Conservation (phyloP, 108 stramenopile genomes). For the Stephanodiscus minutulus region DNA sequence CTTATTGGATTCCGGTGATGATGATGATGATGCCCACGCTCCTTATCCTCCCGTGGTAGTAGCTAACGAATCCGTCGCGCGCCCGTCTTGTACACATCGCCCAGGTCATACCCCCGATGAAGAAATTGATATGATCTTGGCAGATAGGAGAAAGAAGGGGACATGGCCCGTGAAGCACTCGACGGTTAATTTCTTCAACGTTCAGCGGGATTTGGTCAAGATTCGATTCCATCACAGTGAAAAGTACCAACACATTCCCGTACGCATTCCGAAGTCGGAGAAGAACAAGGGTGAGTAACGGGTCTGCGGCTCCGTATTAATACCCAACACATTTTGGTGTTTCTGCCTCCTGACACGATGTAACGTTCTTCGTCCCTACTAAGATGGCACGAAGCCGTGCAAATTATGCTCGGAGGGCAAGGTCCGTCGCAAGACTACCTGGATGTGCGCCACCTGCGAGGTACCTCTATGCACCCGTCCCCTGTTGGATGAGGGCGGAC, state of each 20-base stretch:
- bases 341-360: not conserved
- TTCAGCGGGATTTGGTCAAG: conserved; percentile 29
- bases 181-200: conserved; percentile 24
- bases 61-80: too few relatives aligned
- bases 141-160: conserved; percentile 10
- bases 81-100: too few relatives aligned
- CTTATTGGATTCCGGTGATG: too few relatives aligned
- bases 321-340: not conserved
- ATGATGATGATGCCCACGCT: too few relatives aligned
- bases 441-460: conserved; percentile 31
- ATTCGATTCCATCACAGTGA: conserved; percentile 22
- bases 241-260: conserved; percentile 15
- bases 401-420: conserved; percentile 29
- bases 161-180: conserved; percentile 30
- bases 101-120: conserved; percentile 20
- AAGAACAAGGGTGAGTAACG: conserved; percentile 12
- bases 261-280: conserved; percentile 21
- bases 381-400: conserved; percentile 24
- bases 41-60: too few relatives aligned
- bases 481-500: conserved; percentile 20
- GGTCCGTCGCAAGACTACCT: conserved; percentile 22
- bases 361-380: not conserved
- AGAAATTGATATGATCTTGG: conserved; percentile 27
- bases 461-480: conserved; percentile 22
- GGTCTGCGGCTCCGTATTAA: not conserved